Evolutionary conservation across 345 rosid genomes (phyloP), one percentile per base, ranked within the genome.

Genomic region (Salix exigua): DNA sequence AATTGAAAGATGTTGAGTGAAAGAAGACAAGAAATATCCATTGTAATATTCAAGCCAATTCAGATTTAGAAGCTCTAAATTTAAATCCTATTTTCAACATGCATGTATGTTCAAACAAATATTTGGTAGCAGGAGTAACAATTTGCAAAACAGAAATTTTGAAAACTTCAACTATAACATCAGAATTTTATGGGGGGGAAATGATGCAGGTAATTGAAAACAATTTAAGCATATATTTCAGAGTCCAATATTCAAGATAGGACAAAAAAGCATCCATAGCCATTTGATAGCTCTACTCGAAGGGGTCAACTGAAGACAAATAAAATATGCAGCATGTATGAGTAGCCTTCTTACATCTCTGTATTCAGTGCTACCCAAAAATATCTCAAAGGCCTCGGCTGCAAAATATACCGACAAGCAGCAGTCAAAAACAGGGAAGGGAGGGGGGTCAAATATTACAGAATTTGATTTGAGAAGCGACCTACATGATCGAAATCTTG

Each of bases 351-450:
- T 88, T 84, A 95, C 97, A 51, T 88, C 85, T 82, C 83, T 89
- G 87, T 89, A 91, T 72, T 85, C 91, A 79, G 88, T 73, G 78
- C 94, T 85, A 66, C 84, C 79, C 16, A 88, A 7, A 75, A 95
- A 95, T 75, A 88, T 87, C 86, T 89, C 85, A 79, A 89, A 87
- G 68, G 97, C 96, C 68, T 90, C 97, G 74, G 80, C 99, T 95
- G 92, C 85, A 83, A 26, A 62, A 75, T 19, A 75, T 73, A 65
- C 73, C 48, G 65, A 21, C 51, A 78, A 74, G 67, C 46, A 85
- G 71, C 72, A 75, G 74, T 81, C 80, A 77, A 46, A 44, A 77
- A 69, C 77, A 42, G 13, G 38, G 61, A n/a, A 77, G 68, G 50
- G 53, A 18, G 48, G 53, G 64, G 35, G 26, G 53, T 26, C 44